phyloP scores from a whole-genome alignment of 2,329 filamentous ascomycete genomes.

The Trichophyton verrucosum region DNA sequence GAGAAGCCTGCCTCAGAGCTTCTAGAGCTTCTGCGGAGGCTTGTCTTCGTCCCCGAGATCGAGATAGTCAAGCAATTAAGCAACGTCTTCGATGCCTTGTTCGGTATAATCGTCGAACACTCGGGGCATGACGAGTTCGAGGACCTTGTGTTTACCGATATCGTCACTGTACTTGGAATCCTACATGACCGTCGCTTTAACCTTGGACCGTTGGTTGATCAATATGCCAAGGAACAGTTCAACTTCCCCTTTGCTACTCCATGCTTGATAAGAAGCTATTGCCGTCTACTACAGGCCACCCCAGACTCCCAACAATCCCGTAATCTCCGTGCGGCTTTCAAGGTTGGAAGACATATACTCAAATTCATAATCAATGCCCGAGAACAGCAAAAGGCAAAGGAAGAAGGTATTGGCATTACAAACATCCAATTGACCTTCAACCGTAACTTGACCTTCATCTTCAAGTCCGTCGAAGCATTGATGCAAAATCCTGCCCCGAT shows the following conservation, averaged over 20 bases:
- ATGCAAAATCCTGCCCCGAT: slow-evolving; percentile 80
- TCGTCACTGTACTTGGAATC: slow-evolving; percentile 83
- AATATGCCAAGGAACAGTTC: slow-evolving; percentile 78
- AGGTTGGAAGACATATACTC: slow-evolving; percentile 82
- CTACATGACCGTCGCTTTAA: slow-evolving; percentile 92
- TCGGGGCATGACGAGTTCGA: slow-evolving; percentile 87
- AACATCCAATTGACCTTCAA: slow-evolving; percentile 61
- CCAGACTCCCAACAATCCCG: slow-evolving; percentile 72
- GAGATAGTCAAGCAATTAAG: slow-evolving; percentile 90
- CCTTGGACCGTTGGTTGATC: slow-evolving; percentile 75
- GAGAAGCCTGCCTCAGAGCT: slow-evolving; percentile 61
- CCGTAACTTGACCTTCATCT: slow-evolving; percentile 71
- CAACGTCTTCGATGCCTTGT: slow-evolving; percentile 81
- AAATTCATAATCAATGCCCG: slow-evolving; percentile 90
- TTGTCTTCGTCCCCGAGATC: slow-evolving; percentile 91
- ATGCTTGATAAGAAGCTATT: slow-evolving; percentile 76
- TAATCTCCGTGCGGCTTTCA: slow-evolving; percentile 80
- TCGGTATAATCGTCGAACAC: slow-evolving; percentile 80
- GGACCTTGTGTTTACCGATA: slow-evolving; percentile 77
- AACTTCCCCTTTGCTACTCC: slow-evolving; percentile 87
- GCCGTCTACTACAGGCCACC: slow-evolving; percentile 67
- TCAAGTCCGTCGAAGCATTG: slow-evolving; percentile 76
- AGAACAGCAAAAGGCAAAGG: slow-evolving; percentile 76
- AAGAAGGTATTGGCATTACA: slow-evolving; percentile 74
- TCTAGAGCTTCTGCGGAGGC: slow-evolving; percentile 60